Conservation (phyloP, 768 basidiomycete species). For the Gymnopilus junonius region DNA sequence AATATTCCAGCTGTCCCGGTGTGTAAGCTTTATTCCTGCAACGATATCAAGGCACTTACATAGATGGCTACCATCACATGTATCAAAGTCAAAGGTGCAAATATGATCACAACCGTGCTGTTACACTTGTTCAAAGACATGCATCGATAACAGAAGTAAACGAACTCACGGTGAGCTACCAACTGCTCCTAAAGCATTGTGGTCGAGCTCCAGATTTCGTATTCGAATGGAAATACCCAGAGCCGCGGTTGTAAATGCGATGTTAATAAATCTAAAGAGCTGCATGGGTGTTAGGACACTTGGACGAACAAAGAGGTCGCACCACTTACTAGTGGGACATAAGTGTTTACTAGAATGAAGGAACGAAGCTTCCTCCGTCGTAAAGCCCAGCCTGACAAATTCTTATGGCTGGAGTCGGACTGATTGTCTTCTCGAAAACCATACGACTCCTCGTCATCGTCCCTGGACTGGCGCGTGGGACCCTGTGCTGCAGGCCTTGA, state of each 20-base stretch:
- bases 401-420: constrained; percentile 28
- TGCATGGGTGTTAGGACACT: constrained; percentile 30
- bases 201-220: constrained; percentile 55
- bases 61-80: constrained; percentile 90
- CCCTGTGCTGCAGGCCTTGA: constrained; percentile 47
- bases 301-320: background rate
- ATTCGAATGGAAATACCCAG: constrained; percentile 82
- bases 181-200: constrained; percentile 66
- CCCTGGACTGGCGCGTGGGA: constrained; percentile 32
- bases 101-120: constrained; percentile 84
- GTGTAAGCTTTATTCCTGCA: constrained; percentile 17
- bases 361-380: constrained; percentile 55
- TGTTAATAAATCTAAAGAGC: constrained; percentile 87
- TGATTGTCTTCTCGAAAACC: constrained; percentile 32
- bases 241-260: constrained; percentile 79
- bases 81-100: constrained; percentile 79
- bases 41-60: constrained; percentile 45
- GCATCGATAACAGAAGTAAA: background rate
- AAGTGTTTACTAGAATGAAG: constrained; percentile 75
- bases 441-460: constrained; percentile 31
- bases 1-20: constrained; percentile 79
- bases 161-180: constrained; percentile 79
- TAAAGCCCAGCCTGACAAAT: constrained; percentile 33
- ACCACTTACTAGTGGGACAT: constrained; percentile 74
- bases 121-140: background rate